phyloP scores from a whole-genome alignment of 257 asterid genomes.

The Scutellaria baicalensis region DNA sequence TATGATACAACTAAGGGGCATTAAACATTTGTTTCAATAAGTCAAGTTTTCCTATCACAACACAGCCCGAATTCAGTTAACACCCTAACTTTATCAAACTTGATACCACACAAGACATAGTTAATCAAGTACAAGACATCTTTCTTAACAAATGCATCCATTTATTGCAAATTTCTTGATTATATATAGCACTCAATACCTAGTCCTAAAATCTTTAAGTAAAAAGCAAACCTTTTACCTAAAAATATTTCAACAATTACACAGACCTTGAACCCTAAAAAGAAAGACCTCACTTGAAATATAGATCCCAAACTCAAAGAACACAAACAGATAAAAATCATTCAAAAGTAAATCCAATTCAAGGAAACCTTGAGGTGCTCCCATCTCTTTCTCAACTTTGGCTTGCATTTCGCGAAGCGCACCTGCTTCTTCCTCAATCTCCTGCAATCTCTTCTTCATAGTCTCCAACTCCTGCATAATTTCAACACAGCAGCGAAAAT shows the following conservation, averaged over 20 bases:
- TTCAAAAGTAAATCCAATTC: constrained; percentile 1
- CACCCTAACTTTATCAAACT: background rate
- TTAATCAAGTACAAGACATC: background rate
- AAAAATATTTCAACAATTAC: background rate
- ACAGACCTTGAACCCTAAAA: background rate
- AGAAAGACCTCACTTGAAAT: background rate
- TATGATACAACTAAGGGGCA: background rate
- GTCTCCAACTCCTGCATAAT: constrained; percentile 60
- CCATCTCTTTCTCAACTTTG: constrained; percentile 75
- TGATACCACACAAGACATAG: background rate
- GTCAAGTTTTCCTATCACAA: background rate
- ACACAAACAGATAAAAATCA: background rate
- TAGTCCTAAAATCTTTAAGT: background rate
- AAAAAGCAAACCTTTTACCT: background rate
- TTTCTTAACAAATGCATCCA: background rate
- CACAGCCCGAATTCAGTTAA: background rate
- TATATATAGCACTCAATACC: background rate
- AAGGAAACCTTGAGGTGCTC: constrained; percentile 49
- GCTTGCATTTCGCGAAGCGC: constrained; percentile 89
- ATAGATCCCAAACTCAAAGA: constrained; percentile 9
- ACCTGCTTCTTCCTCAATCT: constrained; percentile 78
- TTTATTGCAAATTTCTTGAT: background rate
- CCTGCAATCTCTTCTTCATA: constrained; percentile 68
- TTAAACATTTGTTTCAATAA: background rate
- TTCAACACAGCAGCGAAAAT: background rate